Percentiles rank a stretch among this genome's conserved stretches.
Conservation (phyloP, 495 filamentous ascomycete genomes). For the Hypoxylon cercidicola region DNA sequence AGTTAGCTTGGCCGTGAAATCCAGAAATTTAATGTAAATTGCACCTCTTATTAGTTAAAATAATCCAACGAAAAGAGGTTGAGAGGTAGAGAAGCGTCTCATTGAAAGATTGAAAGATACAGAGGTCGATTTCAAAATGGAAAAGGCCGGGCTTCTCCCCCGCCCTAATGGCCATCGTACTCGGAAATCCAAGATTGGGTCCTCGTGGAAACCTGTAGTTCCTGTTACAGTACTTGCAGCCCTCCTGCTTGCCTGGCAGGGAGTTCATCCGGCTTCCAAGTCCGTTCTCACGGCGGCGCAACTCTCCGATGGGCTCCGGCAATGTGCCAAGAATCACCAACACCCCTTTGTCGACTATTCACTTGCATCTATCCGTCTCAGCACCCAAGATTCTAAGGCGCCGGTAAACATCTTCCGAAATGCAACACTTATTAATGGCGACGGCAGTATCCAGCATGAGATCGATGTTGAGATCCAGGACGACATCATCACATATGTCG, state of each 20-base stretch:
- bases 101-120: too few species aligned
- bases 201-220: constrained; percentile 6
- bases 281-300: background rate
- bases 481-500: constrained; percentile 19
- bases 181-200: background rate
- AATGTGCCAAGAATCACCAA: constrained; percentile 8
- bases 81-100: background rate
- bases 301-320: constrained; percentile 2
- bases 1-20: background rate
- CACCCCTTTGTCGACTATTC: constrained; percentile 8
- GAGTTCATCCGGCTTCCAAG: background rate
- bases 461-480: constrained; percentile 47
- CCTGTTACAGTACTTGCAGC: background rate
- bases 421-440: constrained; percentile 50
- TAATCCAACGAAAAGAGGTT: background rate
- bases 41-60: background rate
- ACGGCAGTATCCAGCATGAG: constrained; percentile 25
- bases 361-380: constrained; percentile 6
- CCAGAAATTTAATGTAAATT: background rate
- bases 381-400: background rate
- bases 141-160: background rate
- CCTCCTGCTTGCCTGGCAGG: constrained; percentile 1
- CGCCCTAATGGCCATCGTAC: background rate
- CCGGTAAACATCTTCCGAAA: constrained; percentile 34
- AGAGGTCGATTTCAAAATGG: background rate